A percentile compares a stretch with the other conserved stretches of the same genome.
phyloP scores from a whole-genome alignment of 441 rosid species.

The Raphanus hybrid region DNA sequence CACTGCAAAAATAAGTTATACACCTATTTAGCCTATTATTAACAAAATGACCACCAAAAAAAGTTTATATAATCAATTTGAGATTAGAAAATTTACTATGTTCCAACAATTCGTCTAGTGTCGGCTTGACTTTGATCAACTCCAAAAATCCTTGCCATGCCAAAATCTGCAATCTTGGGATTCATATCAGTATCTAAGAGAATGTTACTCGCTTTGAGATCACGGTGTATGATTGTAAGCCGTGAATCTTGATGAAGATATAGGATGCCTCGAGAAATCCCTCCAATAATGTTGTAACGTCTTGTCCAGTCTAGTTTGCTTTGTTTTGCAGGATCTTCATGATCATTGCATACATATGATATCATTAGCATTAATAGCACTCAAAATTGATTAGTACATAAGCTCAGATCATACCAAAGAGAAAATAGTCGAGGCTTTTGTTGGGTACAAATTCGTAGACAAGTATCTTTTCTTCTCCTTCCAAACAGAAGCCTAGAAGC shows the following conservation, averaged over 20 bases:
- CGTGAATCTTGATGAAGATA: constrained; percentile 32
- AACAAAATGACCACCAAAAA: no score
- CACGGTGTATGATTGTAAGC: constrained; percentile 25
- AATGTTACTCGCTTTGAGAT: constrained; percentile 33
- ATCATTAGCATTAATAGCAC: no score
- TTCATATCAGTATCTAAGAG: constrained; percentile 25
- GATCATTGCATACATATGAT: no score
- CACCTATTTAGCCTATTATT: no score
- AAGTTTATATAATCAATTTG: no score
- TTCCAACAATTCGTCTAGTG: constrained; percentile 26
- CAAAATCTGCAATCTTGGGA: constrained; percentile 27
- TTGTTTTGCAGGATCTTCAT: constrained; percentile 12
- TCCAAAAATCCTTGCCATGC: constrained; percentile 29
- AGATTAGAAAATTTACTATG: constrained; percentile 12
- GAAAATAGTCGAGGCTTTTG: constrained; percentile 50
- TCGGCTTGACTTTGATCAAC: constrained; percentile 17
- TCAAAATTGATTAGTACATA: no score
- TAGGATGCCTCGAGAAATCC: constrained; percentile 17
- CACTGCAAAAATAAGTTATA: neutral
- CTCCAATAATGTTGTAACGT: constrained; percentile 21
- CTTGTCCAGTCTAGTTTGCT: constrained; percentile 22
- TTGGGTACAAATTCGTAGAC: constrained; percentile 49
- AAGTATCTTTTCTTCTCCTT: constrained; percentile 45
- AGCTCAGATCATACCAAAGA: constrained; percentile 38
- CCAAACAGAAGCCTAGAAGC: constrained; percentile 47